Evolutionary conservation across 2,329 filamentous ascomycete genomes (phyloP).

Genomic region (Thelonectria olida): DNA sequence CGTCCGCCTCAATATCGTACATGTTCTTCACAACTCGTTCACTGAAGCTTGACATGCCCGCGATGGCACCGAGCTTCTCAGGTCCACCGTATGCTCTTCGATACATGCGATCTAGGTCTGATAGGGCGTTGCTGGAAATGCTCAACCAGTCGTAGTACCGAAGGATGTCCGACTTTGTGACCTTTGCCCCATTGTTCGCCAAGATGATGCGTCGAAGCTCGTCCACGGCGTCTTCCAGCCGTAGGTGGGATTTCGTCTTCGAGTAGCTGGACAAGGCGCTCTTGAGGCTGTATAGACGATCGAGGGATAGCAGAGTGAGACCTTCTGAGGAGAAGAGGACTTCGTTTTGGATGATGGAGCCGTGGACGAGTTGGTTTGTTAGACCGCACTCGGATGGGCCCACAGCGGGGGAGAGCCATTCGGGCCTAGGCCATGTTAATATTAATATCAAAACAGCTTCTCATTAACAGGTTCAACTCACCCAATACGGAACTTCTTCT

Average conservation of each 20-base stretch:
- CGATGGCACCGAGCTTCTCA: conserved; percentile 57
- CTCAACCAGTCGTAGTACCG: conserved; percentile 67
- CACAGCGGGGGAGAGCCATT: conserved; percentile 56
- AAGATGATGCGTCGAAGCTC: conserved; percentile 69
- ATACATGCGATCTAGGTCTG: conserved; percentile 66
- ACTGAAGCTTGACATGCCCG: conserved; percentile 42
- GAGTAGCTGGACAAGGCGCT: conserved; percentile 67
- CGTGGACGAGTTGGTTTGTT: conserved; percentile 61
- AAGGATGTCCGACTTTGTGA: conserved; percentile 61
- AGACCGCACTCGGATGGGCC: conserved; percentile 55
- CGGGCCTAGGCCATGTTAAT: conserved; percentile 42
- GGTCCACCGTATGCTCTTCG: conserved; percentile 63
- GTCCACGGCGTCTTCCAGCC: conserved; percentile 70
- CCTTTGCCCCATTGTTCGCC: conserved; percentile 58
- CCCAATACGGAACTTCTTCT: conserved; percentile 55
- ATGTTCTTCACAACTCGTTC: conserved; percentile 36
- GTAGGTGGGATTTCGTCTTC: conserved; percentile 51
- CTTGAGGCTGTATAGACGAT: conserved; percentile 73
- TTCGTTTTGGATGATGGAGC: conserved; percentile 68
- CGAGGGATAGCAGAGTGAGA: conserved; percentile 67
- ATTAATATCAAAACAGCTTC: not conserved
- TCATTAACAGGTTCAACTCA: conserved; percentile 31
- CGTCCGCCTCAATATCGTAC: conserved; percentile 28
- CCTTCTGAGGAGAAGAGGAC: conserved; percentile 68
- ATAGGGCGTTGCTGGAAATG: conserved; percentile 58